Conservation (phyloP, 164 flowering plant species). For the Aristolochia fimbriata region DNA sequence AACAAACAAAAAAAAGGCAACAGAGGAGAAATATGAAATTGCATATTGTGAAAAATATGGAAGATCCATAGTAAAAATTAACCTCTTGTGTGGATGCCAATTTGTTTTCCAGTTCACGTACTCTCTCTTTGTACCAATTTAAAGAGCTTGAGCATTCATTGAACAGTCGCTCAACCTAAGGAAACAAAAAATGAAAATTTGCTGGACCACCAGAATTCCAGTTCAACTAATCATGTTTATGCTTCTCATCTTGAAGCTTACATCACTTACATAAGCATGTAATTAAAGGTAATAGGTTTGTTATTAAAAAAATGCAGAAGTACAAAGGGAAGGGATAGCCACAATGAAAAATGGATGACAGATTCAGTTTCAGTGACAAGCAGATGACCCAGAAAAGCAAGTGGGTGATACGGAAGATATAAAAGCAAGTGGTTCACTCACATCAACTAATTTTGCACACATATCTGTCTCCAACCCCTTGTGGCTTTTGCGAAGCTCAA, state of each 20-base stretch:
- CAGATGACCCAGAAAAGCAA: too few species aligned
- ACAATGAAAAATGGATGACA: too few species aligned
- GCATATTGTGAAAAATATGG: background rate
- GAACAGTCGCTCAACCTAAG: conserved; percentile 56
- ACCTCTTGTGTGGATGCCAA: conserved; percentile 67
- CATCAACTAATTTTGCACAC: conserved; percentile 69
- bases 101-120: conserved; percentile 56
- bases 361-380: too few species aligned
- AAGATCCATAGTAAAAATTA: background rate
- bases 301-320: too few species aligned
- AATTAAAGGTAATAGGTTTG: too few species aligned
- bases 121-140: conserved; percentile 58
- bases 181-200: background rate
- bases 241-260: too few species aligned
- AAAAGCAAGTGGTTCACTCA: conserved; percentile 13
- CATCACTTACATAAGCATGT: too few species aligned
- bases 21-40: background rate
- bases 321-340: too few species aligned
- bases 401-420: too few species aligned
- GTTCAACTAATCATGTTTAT: too few species aligned
- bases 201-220: too few species aligned
- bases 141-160: conserved; percentile 55
- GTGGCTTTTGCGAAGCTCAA: conserved; percentile 45
- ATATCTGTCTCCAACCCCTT: conserved; percentile 68
- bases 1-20: background rate